Evolutionary conservation across 495 filamentous ascomycete genomes (phyloP).

Genomic region (Tricharina praecox): DNA sequence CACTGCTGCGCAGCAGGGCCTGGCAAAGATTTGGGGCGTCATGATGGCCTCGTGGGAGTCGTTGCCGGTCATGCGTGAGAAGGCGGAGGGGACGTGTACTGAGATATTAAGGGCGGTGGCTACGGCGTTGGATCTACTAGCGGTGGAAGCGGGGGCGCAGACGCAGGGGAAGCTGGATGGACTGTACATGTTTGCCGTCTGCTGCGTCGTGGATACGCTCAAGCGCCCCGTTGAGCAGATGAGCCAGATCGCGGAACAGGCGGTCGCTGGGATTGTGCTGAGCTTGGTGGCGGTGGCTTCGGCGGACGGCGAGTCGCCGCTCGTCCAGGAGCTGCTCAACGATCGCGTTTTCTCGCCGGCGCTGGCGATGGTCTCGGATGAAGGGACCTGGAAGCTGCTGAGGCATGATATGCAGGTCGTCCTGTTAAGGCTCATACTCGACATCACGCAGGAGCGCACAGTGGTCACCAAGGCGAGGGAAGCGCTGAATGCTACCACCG

Average conservation of each 20-base stretch:
- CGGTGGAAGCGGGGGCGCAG: too few relatives aligned
- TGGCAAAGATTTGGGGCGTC: slow-evolving; percentile 20
- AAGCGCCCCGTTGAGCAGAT: slow-evolving; percentile 7
- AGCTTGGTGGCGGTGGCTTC: slow-evolving; percentile 14
- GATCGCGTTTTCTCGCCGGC: slow-evolving; percentile 16
- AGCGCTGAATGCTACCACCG: slow-evolving; percentile 10
- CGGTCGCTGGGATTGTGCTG: slow-evolving; percentile 17
- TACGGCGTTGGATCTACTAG: background rate
- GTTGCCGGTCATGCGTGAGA: slow-evolving; percentile 16
- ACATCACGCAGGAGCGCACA: slow-evolving; percentile 8
- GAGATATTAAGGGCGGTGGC: slow-evolving; percentile 17
- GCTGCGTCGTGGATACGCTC: slow-evolving; percentile 15
- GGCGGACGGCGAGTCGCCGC: slow-evolving; percentile 6
- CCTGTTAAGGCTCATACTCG: slow-evolving; percentile 9
- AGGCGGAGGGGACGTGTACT: slow-evolving; percentile 9
- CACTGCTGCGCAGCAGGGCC: slow-evolving; percentile 14
- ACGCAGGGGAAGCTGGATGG: slow-evolving; percentile 17
- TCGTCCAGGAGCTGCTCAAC: slow-evolving; percentile 11
- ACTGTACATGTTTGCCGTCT: slow-evolving; percentile 17
- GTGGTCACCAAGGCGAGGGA: slow-evolving; percentile 9
- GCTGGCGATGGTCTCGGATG: slow-evolving; percentile 11
- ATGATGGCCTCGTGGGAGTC: slow-evolving; percentile 21
- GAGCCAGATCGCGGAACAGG: slow-evolving; percentile 7
- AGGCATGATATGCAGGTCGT: slow-evolving; percentile 13
- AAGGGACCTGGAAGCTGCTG: slow-evolving; percentile 11